A percentile compares a stretch with the other conserved stretches of the same genome.
These are phyloP conservation scores for Alternaria arborescens DNA, from an alignment of 2,329 filamentous ascomycete genomes.

Conservation along the genomic window DNA sequence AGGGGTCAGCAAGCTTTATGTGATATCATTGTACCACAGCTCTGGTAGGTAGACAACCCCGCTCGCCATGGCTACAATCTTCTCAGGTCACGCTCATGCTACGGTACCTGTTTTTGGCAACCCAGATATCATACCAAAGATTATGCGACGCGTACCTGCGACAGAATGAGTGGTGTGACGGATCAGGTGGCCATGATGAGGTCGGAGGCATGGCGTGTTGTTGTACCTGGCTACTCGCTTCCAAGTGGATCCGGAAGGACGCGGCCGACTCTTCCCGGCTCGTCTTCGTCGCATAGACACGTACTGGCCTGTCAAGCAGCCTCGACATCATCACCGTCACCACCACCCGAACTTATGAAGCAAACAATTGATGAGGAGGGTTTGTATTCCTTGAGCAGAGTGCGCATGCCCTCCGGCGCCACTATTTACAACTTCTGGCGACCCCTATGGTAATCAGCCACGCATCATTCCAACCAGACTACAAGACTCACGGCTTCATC, in stretches of 20 bases:
- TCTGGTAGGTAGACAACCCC: constrained; percentile 31
- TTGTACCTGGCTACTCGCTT: constrained; percentile 19
- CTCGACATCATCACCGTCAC: constrained; percentile 9
- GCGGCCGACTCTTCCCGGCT: constrained; percentile 19
- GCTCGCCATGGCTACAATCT: constrained; percentile 30
- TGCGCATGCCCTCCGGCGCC: too few species aligned
- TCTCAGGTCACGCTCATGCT: constrained; percentile 45
- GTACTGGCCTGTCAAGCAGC: background rate
- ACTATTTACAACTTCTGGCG: constrained; percentile 10
- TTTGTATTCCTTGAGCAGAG: background rate
- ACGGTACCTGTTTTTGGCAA: constrained; percentile 22
- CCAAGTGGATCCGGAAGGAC: constrained; percentile 21
- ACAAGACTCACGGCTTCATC: constrained; percentile 30
- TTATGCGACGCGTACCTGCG: constrained; percentile 24
- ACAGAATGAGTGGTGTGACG: constrained; percentile 31
- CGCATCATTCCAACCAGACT: background rate
- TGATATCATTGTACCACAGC: constrained; percentile 43
- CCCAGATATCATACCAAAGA: constrained; percentile 14
- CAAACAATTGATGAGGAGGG: background rate
- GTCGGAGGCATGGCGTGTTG: constrained; percentile 30
- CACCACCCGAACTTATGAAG: background rate
- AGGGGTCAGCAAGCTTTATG: constrained; percentile 48
- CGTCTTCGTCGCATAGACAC: background rate
- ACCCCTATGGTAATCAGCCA: constrained; percentile 13
- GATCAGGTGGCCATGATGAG: constrained; percentile 33